Evolutionary conservation across 2,329 filamentous ascomycete species (phyloP), one percentile per base, ranked within the genome.

Genomic region (Mollisiaceae sp.): DNA sequence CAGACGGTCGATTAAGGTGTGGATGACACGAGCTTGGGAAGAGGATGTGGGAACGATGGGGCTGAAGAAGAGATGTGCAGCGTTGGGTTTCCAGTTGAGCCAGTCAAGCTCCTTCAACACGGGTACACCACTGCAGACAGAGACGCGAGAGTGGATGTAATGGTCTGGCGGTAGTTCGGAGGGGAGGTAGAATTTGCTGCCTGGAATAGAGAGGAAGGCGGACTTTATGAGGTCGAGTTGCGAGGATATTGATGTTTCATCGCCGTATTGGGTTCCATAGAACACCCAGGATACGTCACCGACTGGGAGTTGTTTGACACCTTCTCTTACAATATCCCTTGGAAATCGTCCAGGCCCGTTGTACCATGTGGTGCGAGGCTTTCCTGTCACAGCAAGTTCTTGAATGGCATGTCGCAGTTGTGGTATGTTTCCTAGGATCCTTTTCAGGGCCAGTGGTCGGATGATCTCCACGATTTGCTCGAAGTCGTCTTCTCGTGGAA

Each of bases 61-160:
- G 8, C 72, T 75, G 75, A 86, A 86, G 77, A 82, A 82, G 4
- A 85, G 69, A 66, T 85, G 82, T 0, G 78, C 78, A 1, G 81
- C 82, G 69, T 85, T 85, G 1, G 82, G 81, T 4, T 81, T 74
- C 83, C 83, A 86, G 73, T 83, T 82, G 2, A 82, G 73, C 80
- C 80, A 82, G 65, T 77, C 75, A 1, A 78, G 70, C 39, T 76
- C 75, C 35, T 65, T 67, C 22, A 76, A 65, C 18, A 70, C 70
- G 1, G 75, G 74, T 1, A 74, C 70, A 0, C 73, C 74, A 18
- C 70, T 70, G 65, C 73, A 76, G 22, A 76, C 72, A 47, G 69
- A 59, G 15, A 71, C 73, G 2, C 74, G 70, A 11, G 67, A 71
- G 59, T 75, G 73, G 1, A 77, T 71, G 22, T 74, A 76, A 38